A percentile compares a stretch with the other conserved stretches of the same genome.
Evolutionary conservation across 106 monocot genomes (phyloP).

Genomic region (Acanthochlamys bracteata): DNA sequence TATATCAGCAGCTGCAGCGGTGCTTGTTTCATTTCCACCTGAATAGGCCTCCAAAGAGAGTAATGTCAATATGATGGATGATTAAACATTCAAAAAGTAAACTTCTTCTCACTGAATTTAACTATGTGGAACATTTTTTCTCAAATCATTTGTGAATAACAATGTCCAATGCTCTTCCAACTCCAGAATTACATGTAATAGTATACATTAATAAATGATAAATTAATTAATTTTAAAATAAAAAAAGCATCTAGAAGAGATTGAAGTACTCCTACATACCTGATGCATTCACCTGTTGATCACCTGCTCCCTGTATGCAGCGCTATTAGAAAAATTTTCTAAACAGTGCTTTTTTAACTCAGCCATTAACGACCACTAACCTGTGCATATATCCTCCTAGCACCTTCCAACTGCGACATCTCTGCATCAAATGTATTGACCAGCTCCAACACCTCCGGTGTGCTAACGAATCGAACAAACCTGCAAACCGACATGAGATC

Average conservation of each 20-base stretch:
- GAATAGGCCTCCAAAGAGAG: conserved; percentile 14
- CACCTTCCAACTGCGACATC: conserved; percentile 87
- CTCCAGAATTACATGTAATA: no score
- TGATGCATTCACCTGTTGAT: not conserved
- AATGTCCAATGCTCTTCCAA: no score
- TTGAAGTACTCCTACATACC: not conserved
- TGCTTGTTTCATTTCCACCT: conserved; percentile 33
- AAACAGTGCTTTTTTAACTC: no score
- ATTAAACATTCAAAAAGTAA: no score
- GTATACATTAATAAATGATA: not conserved
- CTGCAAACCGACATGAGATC: conserved; percentile 27
- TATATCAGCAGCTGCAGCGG: conserved; percentile 46
- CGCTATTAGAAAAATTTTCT: no score
- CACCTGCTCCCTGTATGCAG: no score
- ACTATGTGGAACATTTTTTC: no score
- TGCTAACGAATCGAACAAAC: conserved; percentile 97
- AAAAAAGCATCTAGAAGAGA: not conserved
- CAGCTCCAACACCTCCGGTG: conserved; percentile 87
- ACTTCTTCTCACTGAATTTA: no score
- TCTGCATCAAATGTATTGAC: conserved; percentile 88
- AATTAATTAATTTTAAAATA: not conserved
- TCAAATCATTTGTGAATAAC: no score
- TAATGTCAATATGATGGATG: conserved; percentile 4
- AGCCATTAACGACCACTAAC: conserved; percentile 6
- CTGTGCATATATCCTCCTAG: conserved; percentile 76